phyloP scores from a whole-genome alignment of 2,329 filamentous ascomycete species.

The Dactylonectria macrodidyma region DNA sequence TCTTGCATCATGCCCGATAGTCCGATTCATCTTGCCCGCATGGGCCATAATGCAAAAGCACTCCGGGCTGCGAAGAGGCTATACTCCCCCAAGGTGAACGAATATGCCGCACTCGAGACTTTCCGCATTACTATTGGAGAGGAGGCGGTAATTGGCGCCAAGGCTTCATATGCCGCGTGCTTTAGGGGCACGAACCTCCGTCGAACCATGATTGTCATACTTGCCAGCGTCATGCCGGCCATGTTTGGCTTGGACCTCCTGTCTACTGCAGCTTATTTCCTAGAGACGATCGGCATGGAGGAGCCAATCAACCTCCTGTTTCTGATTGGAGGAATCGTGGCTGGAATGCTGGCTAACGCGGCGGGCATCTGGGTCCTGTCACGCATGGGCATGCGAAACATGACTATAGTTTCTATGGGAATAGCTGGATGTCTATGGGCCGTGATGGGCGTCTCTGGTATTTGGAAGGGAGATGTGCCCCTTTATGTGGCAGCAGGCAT shows the following conservation, averaged over 20 bases:
- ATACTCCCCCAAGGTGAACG: conserved; percentile 39
- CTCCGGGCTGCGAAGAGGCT: conserved; percentile 35
- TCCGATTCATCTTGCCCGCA: conserved; percentile 41
- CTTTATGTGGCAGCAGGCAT: conserved; percentile 36
- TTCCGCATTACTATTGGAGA: conserved; percentile 56
- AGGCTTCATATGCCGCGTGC: conserved; percentile 57
- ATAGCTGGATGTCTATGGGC: conserved; percentile 57
- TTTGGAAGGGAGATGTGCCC: neutral
- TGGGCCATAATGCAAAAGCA: conserved; percentile 36
- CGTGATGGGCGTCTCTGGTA: conserved; percentile 52
- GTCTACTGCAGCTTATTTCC: conserved; percentile 56
- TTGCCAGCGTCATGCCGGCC: conserved; percentile 57
- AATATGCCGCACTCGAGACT: conserved; percentile 29
- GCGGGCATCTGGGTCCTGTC: conserved; percentile 59
- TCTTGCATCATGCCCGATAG: conserved; percentile 47
- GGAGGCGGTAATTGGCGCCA: conserved; percentile 48
- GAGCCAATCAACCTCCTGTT: conserved; percentile 56
- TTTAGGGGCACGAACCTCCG: conserved; percentile 58
- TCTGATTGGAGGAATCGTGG: conserved; percentile 54
- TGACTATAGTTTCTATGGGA: conserved; percentile 55
- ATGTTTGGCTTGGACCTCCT: conserved; percentile 61
- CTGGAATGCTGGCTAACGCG: conserved; percentile 62
- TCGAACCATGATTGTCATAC: conserved; percentile 55
- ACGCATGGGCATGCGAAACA: conserved; percentile 55
- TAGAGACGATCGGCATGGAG: conserved; percentile 50